These are phyloP conservation scores for Exophiala dermatitidis DNA, from an alignment of 2,329 filamentous ascomycete genomes.

Conservation along the genomic window DNA sequence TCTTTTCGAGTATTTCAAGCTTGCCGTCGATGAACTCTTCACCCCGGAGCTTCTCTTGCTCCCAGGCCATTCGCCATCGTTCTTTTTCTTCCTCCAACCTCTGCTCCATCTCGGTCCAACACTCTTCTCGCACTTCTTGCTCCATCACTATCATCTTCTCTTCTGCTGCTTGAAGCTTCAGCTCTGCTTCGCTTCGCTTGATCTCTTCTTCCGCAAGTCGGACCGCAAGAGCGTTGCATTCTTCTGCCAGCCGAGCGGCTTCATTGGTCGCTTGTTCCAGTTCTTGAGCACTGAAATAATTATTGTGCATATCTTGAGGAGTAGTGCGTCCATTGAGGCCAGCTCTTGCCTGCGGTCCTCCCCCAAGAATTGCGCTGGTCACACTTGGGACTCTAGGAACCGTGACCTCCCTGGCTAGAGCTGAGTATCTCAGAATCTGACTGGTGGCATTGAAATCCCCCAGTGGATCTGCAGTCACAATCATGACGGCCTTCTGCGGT, in stretches of 20 bases:
- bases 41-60: slow-evolving; percentile 56
- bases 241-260: slow-evolving; percentile 68
- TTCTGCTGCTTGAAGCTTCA: slow-evolving; percentile 60
- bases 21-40: slow-evolving; percentile 87
- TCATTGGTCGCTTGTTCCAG: slow-evolving; percentile 77
- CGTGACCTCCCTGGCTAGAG: slow-evolving; percentile 84
- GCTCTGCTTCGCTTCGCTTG: slow-evolving; percentile 63
- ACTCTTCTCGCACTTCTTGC: slow-evolving; percentile 79
- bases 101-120: slow-evolving; percentile 76
- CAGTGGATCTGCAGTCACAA: slow-evolving; percentile 85
- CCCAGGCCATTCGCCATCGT: slow-evolving; percentile 72
- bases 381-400: slow-evolving; percentile 82
- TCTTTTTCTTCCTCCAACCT: slow-evolving; percentile 66
- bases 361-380: slow-evolving; percentile 57
- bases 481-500: slow-evolving; percentile 87
- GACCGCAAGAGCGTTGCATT: slow-evolving; percentile 66
- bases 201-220: slow-evolving; percentile 65
- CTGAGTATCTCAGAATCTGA: slow-evolving; percentile 90
- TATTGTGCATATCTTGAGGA: slow-evolving; percentile 38
- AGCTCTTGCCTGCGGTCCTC: slow-evolving; percentile 19
- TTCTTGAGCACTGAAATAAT: slow-evolving; percentile 53
- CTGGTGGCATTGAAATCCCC: slow-evolving; percentile 96
- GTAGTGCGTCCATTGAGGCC: slow-evolving; percentile 39
- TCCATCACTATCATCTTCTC: slow-evolving; percentile 66
- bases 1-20: slow-evolving; percentile 60